Evolutionary conservation across 1,139 yeast genomes (phyloP), one percentile per base, ranked within the genome.

Genomic region (Zygosaccharomyces pseudobailii): DNA sequence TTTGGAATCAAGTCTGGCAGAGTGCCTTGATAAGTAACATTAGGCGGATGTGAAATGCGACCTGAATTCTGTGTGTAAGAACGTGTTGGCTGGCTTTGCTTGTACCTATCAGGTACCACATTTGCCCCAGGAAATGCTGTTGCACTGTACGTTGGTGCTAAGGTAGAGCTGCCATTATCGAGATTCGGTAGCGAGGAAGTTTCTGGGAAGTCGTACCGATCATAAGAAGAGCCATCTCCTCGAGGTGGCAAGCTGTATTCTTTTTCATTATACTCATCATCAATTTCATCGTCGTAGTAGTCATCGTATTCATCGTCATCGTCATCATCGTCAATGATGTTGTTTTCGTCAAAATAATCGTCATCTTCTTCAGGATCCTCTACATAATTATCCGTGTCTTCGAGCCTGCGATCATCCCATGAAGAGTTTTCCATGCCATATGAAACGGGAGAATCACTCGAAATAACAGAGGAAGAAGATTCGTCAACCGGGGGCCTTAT

Each of bases 1-100:
- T 53, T 56, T 17, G 63, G 62, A 33, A 59, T 58, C 10, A 59
- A 42, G 42, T 59, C 60, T 2, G 62, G 63, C 10, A 59, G 43
- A 6, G 62, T 58, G 3, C 62, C 61, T 30, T 55, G 54, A 36
- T 56, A 55, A 13, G 54, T 54, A n/a, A 56, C 47, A n/a, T 55
- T 50, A 5, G 51, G 47, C 19, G 27, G 28, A 45, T 2, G 50
- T 20, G 28, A 27, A 40, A 24, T 5, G 21, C 30, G 25, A 17
- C 24, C 32, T 28, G 20, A 13, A 38, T 38, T 19, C 19, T 13
- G 17, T 13, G 22, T 20, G 17, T n/a, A 19, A 9, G 1, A 17
- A 17, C 10, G 6, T 21, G 22, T 27, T 17, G 33, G 34, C 17
- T 19, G 41, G 1, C 5, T 9, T 20, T 21, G 41, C 17, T 38